These are phyloP conservation scores for Zhuliangozyma blackwelliae DNA, from an alignment of 1,139 yeast genomes.

Conservation along the genomic window DNA sequence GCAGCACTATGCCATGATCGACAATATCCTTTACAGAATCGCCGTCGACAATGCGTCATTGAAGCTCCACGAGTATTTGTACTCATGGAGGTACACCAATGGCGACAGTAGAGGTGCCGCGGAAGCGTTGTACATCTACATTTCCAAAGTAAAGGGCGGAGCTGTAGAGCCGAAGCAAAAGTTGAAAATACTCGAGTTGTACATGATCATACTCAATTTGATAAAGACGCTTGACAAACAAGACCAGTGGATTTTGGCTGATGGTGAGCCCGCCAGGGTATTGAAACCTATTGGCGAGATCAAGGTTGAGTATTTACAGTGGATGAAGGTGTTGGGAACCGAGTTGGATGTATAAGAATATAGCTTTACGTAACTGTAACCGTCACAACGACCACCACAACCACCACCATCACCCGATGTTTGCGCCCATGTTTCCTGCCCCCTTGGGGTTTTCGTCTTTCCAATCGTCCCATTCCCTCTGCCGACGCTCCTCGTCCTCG, in stretches of 20 bases:
- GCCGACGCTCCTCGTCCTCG: slow-evolving; percentile 46
- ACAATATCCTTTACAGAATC: slow-evolving; percentile 32
- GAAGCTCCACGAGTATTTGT: slow-evolving; percentile 49
- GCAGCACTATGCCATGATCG: slow-evolving; percentile 31
- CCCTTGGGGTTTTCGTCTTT: slow-evolving; percentile 83
- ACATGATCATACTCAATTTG: slow-evolving; percentile 46
- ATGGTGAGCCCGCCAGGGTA: slow-evolving; percentile 16
- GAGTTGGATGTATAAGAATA: slow-evolving; percentile 14
- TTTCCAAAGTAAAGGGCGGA: slow-evolving; percentile 29
- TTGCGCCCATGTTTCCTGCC: slow-evolving; percentile 78
- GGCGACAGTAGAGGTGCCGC: slow-evolving; percentile 52
- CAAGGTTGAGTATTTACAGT: slow-evolving; percentile 28
- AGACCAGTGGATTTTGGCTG: slow-evolving; percentile 52
- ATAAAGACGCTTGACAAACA: slow-evolving; percentile 44
- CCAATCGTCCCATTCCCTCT: slow-evolving; percentile 90
- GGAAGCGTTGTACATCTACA: slow-evolving; percentile 54
- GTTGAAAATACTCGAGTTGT: slow-evolving; percentile 39
- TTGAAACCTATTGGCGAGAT: slow-evolving; percentile 27
- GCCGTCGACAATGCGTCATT: slow-evolving; percentile 37
- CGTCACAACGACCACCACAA: not conserved
- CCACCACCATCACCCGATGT: slow-evolving; percentile 53
- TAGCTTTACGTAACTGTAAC: no score
- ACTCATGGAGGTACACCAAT: slow-evolving; percentile 42
- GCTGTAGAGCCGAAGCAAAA: slow-evolving; percentile 23
- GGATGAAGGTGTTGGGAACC: slow-evolving; percentile 31